Conservation (phyloP, 2,329 filamentous ascomycete genomes). For the Xylariomycetidae sp. region DNA sequence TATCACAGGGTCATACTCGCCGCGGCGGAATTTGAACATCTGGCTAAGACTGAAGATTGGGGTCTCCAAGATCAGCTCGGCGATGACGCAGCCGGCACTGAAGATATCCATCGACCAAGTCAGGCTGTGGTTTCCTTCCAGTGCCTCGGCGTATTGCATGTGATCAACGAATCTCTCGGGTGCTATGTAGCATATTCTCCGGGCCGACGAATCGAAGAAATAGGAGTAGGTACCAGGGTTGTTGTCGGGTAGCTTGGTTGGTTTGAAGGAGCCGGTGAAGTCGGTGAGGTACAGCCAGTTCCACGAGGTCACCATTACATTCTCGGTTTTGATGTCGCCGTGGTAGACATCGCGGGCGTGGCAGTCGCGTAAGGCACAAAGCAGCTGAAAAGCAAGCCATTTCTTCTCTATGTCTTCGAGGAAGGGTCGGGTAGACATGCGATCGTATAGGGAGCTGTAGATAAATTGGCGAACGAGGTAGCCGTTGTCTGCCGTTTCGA, state of each 20-base stretch:
- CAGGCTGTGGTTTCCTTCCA: slow-evolving; percentile 52
- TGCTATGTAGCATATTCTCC: slow-evolving; percentile 89
- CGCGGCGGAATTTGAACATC: slow-evolving; percentile 86
- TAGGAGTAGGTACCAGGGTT: slow-evolving; percentile 97
- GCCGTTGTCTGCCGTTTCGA: slow-evolving; percentile 87
- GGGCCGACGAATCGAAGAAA: slow-evolving; percentile 89
- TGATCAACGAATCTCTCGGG: slow-evolving; percentile 77
- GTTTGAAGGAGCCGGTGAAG: slow-evolving; percentile 94
- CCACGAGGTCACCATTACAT: slow-evolving; percentile 95
- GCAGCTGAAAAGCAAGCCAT: slow-evolving; percentile 92
- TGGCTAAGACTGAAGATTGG: slow-evolving; percentile 98
- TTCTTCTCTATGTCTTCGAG: slow-evolving; percentile 98
- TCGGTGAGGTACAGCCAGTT: slow-evolving; percentile 99
- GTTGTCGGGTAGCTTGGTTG: slow-evolving; percentile 86
- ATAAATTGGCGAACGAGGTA: slow-evolving; percentile 93
- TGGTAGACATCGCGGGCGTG: slow-evolving; percentile 87
- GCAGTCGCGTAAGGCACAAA: slow-evolving; percentile 88
- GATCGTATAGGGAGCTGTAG: slow-evolving; percentile 95
- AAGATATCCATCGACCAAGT: slow-evolving; percentile 99
- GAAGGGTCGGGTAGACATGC: slow-evolving; percentile 92
- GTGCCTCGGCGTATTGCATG: slow-evolving; percentile 38
- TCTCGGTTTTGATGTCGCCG: slow-evolving; percentile 98
- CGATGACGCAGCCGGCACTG: slow-evolving; percentile 93
- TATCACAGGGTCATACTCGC: slow-evolving; percentile 83
- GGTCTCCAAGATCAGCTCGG: slow-evolving; percentile 88